Evolutionary conservation across 805 yeast species (phyloP).

Genomic region (Candida vartiovaarae): DNA sequence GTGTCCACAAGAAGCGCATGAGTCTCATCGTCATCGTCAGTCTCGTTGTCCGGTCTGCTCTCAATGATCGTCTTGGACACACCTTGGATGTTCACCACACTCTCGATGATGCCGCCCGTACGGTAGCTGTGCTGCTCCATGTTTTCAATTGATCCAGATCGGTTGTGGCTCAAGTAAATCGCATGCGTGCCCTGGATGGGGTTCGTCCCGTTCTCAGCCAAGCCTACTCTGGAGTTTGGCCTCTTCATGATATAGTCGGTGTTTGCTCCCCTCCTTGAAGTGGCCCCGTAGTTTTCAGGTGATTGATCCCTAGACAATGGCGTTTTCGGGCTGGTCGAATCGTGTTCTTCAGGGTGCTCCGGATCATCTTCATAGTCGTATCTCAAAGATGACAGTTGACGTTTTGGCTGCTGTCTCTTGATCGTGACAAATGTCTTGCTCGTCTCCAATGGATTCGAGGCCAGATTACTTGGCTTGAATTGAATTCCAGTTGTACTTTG

Average conservation of each 20-base stretch:
- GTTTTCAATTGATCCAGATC: constrained; percentile 4
- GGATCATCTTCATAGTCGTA: constrained; percentile 16
- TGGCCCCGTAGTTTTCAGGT: constrained; percentile 16
- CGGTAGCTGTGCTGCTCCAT: constrained; percentile 19
- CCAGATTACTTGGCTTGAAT: constrained; percentile 43
- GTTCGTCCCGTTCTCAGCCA: too few species aligned
- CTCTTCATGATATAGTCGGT: too few species aligned
- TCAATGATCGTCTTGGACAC: constrained; percentile 82
- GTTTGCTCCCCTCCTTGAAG: constrained; percentile 2
- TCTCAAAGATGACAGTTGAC: constrained; percentile 7
- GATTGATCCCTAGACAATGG: constrained; percentile 12
- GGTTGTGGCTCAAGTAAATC: background rate
- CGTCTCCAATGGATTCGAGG: constrained; percentile 63
- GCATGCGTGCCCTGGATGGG: constrained; percentile 1
- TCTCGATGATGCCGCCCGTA: constrained; percentile 56
- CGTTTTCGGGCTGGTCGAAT: background rate
- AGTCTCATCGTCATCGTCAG: constrained; percentile 3
- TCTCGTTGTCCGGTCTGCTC: constrained; percentile 36
- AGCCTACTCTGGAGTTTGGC: too few species aligned
- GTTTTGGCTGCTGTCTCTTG: constrained; percentile 39
- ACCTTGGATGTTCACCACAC: constrained; percentile 77
- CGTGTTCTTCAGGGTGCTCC: background rate
- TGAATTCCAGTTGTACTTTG: constrained; percentile 4
- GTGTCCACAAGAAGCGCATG: constrained; percentile 3
- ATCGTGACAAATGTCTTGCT: constrained; percentile 61